Conservation (phyloP, 768 basidiomycete species). For the Tricholoma terreum region DNA sequence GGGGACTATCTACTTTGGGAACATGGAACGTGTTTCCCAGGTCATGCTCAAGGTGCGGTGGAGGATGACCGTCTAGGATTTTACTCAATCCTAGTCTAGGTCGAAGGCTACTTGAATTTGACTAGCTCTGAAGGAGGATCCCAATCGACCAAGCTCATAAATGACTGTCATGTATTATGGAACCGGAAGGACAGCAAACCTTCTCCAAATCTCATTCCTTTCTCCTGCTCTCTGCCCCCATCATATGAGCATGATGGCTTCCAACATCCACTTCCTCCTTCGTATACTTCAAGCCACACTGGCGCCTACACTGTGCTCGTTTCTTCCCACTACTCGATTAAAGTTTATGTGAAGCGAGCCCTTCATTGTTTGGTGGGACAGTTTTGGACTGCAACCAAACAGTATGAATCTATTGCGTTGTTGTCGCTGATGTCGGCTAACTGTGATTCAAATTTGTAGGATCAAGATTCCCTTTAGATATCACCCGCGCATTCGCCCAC, state of each 20-base stretch:
- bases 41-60: conserved; percentile 46
- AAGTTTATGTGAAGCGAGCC: conserved; percentile 36
- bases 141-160: conserved; percentile 30
- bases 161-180: conserved; percentile 36
- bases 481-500: conserved; percentile 50
- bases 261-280: conserved; percentile 45
- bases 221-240: conserved; percentile 44
- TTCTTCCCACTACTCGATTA: conserved; percentile 44
- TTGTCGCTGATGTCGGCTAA: background rate
- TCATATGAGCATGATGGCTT: conserved; percentile 38
- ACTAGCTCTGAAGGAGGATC: conserved; percentile 38
- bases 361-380: conserved; percentile 34
- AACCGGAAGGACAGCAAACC: conserved; percentile 5
- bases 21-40: conserved; percentile 34
- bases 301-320: conserved; percentile 38
- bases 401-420: conserved; percentile 29
- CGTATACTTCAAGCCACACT: conserved; percentile 33
- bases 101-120: conserved; percentile 42
- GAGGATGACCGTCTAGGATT: background rate
- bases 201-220: conserved; percentile 36
- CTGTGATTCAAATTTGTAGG: conserved; percentile 28
- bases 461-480: conserved; percentile 50
- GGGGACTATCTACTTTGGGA: conserved; percentile 43
- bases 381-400: conserved; percentile 44
- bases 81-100: conserved; percentile 22